Evolutionary conservation across 257 asterid species (phyloP), one percentile per base, ranked within the genome.

Genomic region (Nicotiana obtusifolia): DNA sequence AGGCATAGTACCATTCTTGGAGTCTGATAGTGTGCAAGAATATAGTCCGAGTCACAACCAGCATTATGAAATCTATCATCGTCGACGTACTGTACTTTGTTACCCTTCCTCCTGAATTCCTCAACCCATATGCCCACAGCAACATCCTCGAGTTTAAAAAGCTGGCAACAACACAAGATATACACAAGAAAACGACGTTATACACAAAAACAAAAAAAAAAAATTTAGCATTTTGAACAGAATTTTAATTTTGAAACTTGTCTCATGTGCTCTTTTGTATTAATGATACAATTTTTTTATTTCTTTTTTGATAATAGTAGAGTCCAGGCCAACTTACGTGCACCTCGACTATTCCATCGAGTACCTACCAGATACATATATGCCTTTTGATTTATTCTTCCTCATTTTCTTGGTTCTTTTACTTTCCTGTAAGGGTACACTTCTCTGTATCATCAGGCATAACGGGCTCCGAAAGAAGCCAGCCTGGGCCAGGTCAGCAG

Each of bases 111-210:
- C 85, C 86, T 85, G 84, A 86, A 95, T 80, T 88, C 89, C 86
- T 92, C 88, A 17, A 94, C 84, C 99, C 99, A 95, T 84, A 95
- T 90, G 8, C 99, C 98, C 84, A 95, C 90, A n/a, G 97, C 97
- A 76, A 95, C 99, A 83, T 95, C 99, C 88, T 95, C 99, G 7
- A 95, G 90, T 82, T 94, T 95, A 61, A 95, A 92, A 60, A 95
- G 93, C 99, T 95, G 87, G 60, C 53, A 83, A 33, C 49, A 41
- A 9, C 13, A 41, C 49, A 41, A 28, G 16, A 49, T 59, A 16
- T 26, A 83, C 35, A 54, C 44, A 69, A 8, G 26, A 71, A 73
- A 62, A 13, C 10, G 41, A 24, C 37, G 7, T 26, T 64, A 61
- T 24, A 14, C 57, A 52, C 35, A 28, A 33, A 24, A 57, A 62